Evolutionary conservation across 805 yeast genomes (phyloP).

Genomic region (Ascoidea asiatica): DNA sequence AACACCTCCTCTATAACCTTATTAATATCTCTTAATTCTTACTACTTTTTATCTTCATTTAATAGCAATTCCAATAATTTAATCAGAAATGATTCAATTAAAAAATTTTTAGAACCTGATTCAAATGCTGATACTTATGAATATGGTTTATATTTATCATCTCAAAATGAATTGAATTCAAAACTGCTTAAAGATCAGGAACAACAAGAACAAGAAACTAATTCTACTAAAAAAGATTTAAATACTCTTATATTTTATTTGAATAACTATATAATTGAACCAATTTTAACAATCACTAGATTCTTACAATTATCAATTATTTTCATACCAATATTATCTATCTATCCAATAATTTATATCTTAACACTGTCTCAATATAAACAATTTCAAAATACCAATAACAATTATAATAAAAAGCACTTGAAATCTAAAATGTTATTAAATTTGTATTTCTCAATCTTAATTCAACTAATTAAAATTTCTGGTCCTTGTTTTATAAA

Average conservation of each 20-base stretch:
- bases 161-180: conserved; percentile 38
- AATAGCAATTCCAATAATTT: too few relatives aligned
- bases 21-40: too few relatives aligned
- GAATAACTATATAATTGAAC: conserved; percentile 51
- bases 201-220: conserved; percentile 8
- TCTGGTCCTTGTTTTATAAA: conserved; percentile 92
- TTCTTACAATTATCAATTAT: conserved; percentile 53
- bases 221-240: conserved; percentile 13
- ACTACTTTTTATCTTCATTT: too few relatives aligned
- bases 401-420: conserved; percentile 59
- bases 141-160: conserved; percentile 46
- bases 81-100: too few relatives aligned
- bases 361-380: not conserved
- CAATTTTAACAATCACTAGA: conserved; percentile 52
- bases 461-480: conserved; percentile 55
- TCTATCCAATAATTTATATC: conserved; percentile 43
- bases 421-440: too few relatives aligned
- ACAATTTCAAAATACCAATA: conserved; percentile 10
- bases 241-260: conserved; percentile 29
- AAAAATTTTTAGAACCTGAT: too few relatives aligned
- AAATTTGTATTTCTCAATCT: too few relatives aligned
- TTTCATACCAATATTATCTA: conserved; percentile 54
- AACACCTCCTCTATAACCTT: too few relatives aligned
- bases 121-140: conserved; percentile 52
- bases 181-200: conserved; percentile 23